A percentile compares a stretch with the other conserved stretches of the same genome.
These are phyloP conservation scores for Raffaelea deltoideospora DNA, from an alignment of 2,329 filamentous ascomycete genomes.

Conservation along the genomic window DNA sequence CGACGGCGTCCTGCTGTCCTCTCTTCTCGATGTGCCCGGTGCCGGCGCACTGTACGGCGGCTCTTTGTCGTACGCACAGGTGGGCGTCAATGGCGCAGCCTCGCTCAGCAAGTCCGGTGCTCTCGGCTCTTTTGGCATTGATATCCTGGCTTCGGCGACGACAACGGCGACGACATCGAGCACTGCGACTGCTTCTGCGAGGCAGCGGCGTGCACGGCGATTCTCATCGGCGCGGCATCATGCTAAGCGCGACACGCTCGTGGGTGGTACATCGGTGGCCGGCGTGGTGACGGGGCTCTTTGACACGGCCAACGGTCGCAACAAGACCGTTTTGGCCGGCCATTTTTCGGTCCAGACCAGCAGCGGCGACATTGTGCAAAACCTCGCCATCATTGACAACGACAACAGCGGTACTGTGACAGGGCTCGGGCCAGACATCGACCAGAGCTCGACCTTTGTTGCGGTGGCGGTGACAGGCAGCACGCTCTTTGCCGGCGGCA, in stretches of 20 bases:
- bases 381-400: constrained; percentile 70
- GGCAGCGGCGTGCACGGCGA: too few relatives aligned
- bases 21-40: constrained; percentile 47
- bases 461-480: constrained; percentile 53
- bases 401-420: constrained; percentile 49
- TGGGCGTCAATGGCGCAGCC: constrained; percentile 58
- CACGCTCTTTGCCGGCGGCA: constrained; percentile 69
- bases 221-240: too few relatives aligned
- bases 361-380: constrained; percentile 59
- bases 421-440: constrained; percentile 53
- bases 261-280: constrained; percentile 24
- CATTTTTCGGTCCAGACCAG: constrained; percentile 61
- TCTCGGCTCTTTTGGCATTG: constrained; percentile 43
- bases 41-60: constrained; percentile 63
- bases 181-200: too few relatives aligned
- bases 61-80: constrained; percentile 61
- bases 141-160: constrained; percentile 26
- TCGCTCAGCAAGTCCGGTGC: constrained; percentile 39
- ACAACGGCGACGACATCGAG: constrained; percentile 18
- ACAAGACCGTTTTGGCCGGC: constrained; percentile 77
- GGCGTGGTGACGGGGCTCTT: constrained; percentile 71
- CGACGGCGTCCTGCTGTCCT: constrained; percentile 56
- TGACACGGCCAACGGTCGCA: constrained; percentile 48
- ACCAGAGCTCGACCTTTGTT: constrained; percentile 58
- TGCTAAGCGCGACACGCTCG: constrained; percentile 30